Base-by-base conservation (phyloP, 1,284 basidiomycete species). In the Termitomyces sp. region DNA sequence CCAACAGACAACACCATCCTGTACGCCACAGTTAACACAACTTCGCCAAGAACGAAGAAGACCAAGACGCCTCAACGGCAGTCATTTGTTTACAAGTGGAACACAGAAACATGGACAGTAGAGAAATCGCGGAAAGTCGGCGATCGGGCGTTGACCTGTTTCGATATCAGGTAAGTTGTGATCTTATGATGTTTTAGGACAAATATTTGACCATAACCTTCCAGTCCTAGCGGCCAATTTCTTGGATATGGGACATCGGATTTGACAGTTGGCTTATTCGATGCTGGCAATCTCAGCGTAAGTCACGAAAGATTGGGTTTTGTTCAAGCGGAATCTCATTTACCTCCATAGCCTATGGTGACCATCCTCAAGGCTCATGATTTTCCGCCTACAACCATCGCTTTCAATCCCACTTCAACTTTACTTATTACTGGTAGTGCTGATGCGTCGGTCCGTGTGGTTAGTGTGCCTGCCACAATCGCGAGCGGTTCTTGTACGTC, bases 341-440 rank as follows among this genome's bases (percentile, higher is more conserved):
- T 46, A 41, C 6, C 47, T 50, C 41, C 52, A 6, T 16, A 97
- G 93, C 93, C 94, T 0, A 69, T 95, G 8, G 72, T 93, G 31
- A 86, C 86, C 31, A 95, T 99, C 55, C 76, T 97, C 45, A 91
- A 93, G 67, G 91, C 95, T 0, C 97, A 99, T 69, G 92, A 94
- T 58, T 96, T 99, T 68, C 93, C 97, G 2, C 84, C 93, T 1
- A 99, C 96, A 0, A 86, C 88, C 1, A 71, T 99, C 52, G 81
- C 81, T 53, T 98, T 99, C 75, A 95, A 89, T 66, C 88, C 93
- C 0, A 76, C 83, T 4, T 87, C 87, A 13, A 82, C 77, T 16
- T 61, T 95, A n/a, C 79, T 99, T n/a, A 80, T 94, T 19, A 93
- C 92, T 5, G 94, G 90, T 3, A 93, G 93, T 62, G 91, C 92